Evolutionary conservation across 108 stramenopile species (phyloP).

Genomic region (Nitzschia sp.): DNA sequence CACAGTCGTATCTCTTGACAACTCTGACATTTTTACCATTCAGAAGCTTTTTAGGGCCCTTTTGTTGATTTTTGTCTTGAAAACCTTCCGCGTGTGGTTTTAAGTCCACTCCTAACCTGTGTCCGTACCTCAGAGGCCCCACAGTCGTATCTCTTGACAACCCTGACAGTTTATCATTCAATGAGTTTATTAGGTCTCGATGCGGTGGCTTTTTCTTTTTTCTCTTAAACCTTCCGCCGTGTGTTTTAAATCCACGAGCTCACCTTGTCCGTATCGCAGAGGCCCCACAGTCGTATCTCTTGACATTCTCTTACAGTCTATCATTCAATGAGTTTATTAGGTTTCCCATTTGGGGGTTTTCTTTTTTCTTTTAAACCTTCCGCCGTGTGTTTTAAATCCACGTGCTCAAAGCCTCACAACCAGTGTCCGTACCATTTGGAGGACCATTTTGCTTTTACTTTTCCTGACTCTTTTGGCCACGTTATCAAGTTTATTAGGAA

Average conservation of each 20-base stretch:
- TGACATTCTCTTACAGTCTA: slow-evolving; percentile 2
- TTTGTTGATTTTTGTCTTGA: not conserved
- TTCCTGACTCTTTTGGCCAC: not conserved
- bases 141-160: slow-evolving; percentile 4
- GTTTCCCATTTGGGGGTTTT: not conserved
- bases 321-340: not conserved
- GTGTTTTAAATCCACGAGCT: slow-evolving; percentile 11
- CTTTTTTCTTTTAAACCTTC: slow-evolving; percentile 3
- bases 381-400: slow-evolving; percentile 11
- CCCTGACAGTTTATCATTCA: not conserved
- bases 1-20: slow-evolving; percentile 1
- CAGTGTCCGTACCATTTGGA: slow-evolving; percentile 2
- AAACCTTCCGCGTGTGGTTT: slow-evolving; percentile 2
- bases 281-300: slow-evolving; percentile 8
- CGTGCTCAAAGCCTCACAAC: not conserved
- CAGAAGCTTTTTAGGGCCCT: not conserved
- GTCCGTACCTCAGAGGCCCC: slow-evolving; percentile 3
- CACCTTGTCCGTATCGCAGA: slow-evolving; percentile 8
- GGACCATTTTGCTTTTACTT: not conserved
- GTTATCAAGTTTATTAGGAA: not conserved
- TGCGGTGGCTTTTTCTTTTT: not conserved
- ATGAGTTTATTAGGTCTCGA: not conserved
- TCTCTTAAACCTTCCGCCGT: slow-evolving; percentile 7
- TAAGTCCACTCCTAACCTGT: not conserved
- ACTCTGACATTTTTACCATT: slow-evolving; percentile 1